Percentiles rank a stretch among this genome's conserved stretches.
Conservation (phyloP, 2,329 filamentous ascomycete species). For the Geosmithia morbida region DNA sequence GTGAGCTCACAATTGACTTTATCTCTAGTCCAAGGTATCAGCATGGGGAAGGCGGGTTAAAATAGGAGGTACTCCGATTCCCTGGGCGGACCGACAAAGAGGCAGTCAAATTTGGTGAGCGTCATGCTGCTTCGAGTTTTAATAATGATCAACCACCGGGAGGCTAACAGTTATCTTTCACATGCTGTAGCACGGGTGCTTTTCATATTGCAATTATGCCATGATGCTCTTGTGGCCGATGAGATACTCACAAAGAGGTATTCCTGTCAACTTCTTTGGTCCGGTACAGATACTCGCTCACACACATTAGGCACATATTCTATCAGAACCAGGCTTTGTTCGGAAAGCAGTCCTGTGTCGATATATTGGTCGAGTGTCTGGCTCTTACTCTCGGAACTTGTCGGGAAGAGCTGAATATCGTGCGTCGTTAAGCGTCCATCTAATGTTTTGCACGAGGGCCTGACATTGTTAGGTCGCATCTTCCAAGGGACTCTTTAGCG, state of each 20-base stretch:
- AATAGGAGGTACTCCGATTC: constrained; percentile 19
- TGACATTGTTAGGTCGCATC: constrained; percentile 44
- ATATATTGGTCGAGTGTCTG: constrained; percentile 60
- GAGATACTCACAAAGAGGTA: constrained; percentile 48
- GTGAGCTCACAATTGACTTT: constrained; percentile 14
- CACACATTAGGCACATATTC: constrained; percentile 51
- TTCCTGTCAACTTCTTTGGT: background rate
- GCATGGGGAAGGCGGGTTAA: constrained; percentile 3
- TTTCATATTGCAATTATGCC: constrained; percentile 42
- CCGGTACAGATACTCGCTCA: background rate
- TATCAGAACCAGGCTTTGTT: constrained; percentile 67
- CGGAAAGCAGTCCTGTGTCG: constrained; percentile 50
- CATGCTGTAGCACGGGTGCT: constrained; percentile 35
- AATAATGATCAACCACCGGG: background rate
- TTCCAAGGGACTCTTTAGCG: constrained; percentile 56
- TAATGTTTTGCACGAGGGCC: background rate
- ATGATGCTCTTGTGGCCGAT: constrained; percentile 41
- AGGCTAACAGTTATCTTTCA: background rate
- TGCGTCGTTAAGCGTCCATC: constrained; percentile 18
- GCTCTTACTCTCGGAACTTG: constrained; percentile 53
- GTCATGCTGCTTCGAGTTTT: background rate
- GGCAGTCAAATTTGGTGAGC: constrained; percentile 35
- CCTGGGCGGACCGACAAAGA: constrained; percentile 32
- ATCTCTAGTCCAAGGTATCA: constrained; percentile 5
- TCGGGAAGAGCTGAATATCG: constrained; percentile 55